These are phyloP conservation scores for cucumber (Cucumis sativus) DNA, from an alignment of 306 rosid species.

Conservation along the genomic window DNA sequence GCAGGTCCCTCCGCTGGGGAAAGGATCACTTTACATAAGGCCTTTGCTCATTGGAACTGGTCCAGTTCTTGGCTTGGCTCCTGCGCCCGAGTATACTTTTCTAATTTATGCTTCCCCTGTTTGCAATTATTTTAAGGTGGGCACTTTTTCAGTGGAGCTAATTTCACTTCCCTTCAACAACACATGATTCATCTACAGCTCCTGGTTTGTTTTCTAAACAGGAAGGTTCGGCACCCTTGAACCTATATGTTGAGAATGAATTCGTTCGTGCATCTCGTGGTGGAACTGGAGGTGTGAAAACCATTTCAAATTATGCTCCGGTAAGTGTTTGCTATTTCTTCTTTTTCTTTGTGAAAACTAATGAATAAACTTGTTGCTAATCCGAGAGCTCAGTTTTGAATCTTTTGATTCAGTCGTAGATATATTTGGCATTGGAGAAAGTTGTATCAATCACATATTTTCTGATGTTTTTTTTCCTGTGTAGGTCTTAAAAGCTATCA, in stretches of 20 bases:
- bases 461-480: background rate
- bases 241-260: conserved; percentile 59
- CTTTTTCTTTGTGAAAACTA: background rate
- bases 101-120: conserved; percentile 83
- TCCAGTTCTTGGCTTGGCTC: conserved; percentile 66
- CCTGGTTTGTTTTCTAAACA: conserved; percentile 7
- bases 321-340: conserved; percentile 20
- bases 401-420: background rate
- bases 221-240: conserved; percentile 85
- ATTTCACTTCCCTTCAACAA: background rate
- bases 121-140: conserved; percentile 74
- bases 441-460: background rate
- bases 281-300: conserved; percentile 74
- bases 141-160: background rate
- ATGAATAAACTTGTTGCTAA: background rate
- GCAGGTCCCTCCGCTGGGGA: conserved; percentile 77
- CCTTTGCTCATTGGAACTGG: conserved; percentile 85
- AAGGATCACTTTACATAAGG: conserved; percentile 75
- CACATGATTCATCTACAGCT: background rate
- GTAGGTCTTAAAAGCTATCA: conserved; percentile 65
- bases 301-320: conserved; percentile 78
- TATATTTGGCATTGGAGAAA: background rate
- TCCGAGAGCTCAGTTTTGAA: background rate
- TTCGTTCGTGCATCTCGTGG: conserved; percentile 70
- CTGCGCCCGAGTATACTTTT: conserved; percentile 67